Percentiles rank a stretch among this genome's conserved stretches.
Evolutionary conservation across 2,329 filamentous ascomycete genomes (phyloP).

Genomic region (Aspergillus pseudoglaucus): DNA sequence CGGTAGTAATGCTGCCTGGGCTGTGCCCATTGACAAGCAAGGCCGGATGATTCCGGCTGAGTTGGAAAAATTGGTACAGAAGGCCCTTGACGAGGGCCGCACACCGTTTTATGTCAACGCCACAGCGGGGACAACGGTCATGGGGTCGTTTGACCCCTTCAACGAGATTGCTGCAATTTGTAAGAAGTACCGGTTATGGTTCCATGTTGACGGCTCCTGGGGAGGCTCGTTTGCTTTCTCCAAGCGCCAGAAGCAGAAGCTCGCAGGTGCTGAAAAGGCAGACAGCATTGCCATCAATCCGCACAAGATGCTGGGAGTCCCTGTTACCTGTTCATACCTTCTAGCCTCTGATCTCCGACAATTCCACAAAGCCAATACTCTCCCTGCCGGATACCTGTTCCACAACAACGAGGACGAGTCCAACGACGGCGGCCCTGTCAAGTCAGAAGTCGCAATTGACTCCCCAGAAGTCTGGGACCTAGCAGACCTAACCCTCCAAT

Average conservation of each 20-base stretch:
- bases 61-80: constrained; percentile 57
- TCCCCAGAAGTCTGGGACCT: constrained; percentile 71
- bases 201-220: constrained; percentile 91
- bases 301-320: constrained; percentile 94
- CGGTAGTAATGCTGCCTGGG: constrained; percentile 65
- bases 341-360: constrained; percentile 67
- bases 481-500: constrained; percentile 88
- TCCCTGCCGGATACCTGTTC: constrained; percentile 81
- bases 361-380: constrained; percentile 78
- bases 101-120: constrained; percentile 94
- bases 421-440: constrained; percentile 9
- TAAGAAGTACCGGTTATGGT: constrained; percentile 68
- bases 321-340: constrained; percentile 85
- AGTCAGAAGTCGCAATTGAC: constrained; percentile 22
- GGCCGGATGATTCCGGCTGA: constrained; percentile 66
- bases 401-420: constrained; percentile 48
- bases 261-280: constrained; percentile 66
- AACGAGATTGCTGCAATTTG: constrained; percentile 63
- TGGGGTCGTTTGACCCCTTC: constrained; percentile 83
- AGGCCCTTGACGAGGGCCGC: constrained; percentile 59
- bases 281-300: constrained; percentile 84
- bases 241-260: constrained; percentile 53
- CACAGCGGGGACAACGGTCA: constrained; percentile 88
- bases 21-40: constrained; percentile 63
- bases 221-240: constrained; percentile 80